Evolutionary conservation across 2,329 filamentous ascomycete species (phyloP).

Genomic region (Ustilaginoidea virens): DNA sequence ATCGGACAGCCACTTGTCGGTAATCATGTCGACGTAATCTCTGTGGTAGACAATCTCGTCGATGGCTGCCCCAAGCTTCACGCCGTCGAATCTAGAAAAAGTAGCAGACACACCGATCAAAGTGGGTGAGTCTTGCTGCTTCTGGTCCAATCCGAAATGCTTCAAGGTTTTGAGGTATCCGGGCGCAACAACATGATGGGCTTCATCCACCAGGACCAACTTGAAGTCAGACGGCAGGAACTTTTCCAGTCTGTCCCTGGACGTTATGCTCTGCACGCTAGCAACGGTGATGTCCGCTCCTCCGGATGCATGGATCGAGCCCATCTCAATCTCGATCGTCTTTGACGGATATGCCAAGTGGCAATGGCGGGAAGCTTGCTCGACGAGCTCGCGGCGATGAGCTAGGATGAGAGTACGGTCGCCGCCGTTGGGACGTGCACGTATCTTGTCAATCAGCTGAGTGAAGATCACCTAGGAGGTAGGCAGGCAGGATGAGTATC

Average conservation of each 20-base stretch:
- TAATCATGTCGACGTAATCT: constrained; percentile 52
- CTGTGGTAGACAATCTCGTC: constrained; percentile 96
- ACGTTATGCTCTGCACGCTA: constrained; percentile 73
- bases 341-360: constrained; percentile 63
- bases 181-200: constrained; percentile 84
- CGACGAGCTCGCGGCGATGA: constrained; percentile 82
- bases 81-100: constrained; percentile 63
- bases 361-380: constrained; percentile 85
- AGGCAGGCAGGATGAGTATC: too few relatives aligned
- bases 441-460: constrained; percentile 71
- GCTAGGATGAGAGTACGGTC: constrained; percentile 81
- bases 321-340: constrained; percentile 85
- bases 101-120: constrained; percentile 85
- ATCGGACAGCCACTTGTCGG: constrained; percentile 80
- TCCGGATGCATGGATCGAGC: constrained; percentile 58
- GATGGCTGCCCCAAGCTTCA: constrained; percentile 68
- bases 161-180: constrained; percentile 60
- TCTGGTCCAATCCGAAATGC: constrained; percentile 58
- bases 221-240: constrained; percentile 74
- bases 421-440: constrained; percentile 29
- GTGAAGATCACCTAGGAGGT: constrained; percentile 98
- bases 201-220: constrained; percentile 85
- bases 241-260: constrained; percentile 60
- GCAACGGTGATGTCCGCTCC: constrained; percentile 85
- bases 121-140: constrained; percentile 32